Base-by-base conservation (phyloP, 2,329 filamentous ascomycete genomes). In the Pseudogymnoascus verrucosus region DNA sequence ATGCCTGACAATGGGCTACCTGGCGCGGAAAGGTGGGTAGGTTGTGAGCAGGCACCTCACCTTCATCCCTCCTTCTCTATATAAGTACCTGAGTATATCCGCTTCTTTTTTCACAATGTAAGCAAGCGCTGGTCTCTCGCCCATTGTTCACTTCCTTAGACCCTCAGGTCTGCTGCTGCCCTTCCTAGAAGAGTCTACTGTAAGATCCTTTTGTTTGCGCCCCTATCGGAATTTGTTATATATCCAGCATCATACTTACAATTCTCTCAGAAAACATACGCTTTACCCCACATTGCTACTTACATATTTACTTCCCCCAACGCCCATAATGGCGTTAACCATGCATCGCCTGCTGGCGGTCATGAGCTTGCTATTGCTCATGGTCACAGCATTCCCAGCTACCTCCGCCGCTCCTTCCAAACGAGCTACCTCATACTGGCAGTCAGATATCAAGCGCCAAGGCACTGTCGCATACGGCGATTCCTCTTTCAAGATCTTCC, bases 401-500 rank as follows among this genome's bases (percentile, higher is more conserved):
- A 60, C 31, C 2, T 60, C 57, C 6, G 21, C 8, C 31, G 57
- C 31, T 7, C 57, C 37, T 5, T 60, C 57, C 16, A 60, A 36
- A 19, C 21, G 57, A 60, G 31, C 31, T 19, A 19, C 16, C 31
- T 16, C 31, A 23, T 73, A 72, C 63, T 75, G 73, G 73, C 62
- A 74, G 19, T 65, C 70, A 12, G 68, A 66, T 23, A 74, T 75
- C 54, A 57, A 66, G 42, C 67, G 72, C 54, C 68, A 73, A 66
- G 73, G 73, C 31, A 71, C 67, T 23, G 71, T 73, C 60, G 71
- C 71, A 40, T 74, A 66, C 65, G 72, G 73, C 44, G 76, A 78
- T 64, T 67, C 78, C 23, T 76, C 76, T 71, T 95, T 91, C 81
- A 82, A 89, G 74, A 79, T 93, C 67, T 92, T 85, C 77, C 87